Conservation (phyloP, 1,284 basidiomycete species). For the Rhizoctonia solani region DNA sequence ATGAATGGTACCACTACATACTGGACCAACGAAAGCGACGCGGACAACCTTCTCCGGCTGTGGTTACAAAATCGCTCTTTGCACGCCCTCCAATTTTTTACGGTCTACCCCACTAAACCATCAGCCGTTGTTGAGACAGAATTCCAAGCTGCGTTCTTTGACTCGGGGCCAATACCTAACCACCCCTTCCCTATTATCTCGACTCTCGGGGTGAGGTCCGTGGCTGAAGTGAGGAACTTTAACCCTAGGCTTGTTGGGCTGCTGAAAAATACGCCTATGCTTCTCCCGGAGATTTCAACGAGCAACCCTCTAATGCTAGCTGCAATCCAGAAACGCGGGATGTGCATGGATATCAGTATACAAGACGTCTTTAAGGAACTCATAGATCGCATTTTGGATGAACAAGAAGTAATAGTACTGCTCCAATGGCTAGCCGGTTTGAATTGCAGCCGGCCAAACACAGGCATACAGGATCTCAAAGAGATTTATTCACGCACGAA, state of each 20-base stretch:
- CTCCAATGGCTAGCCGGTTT: conserved; percentile 83
- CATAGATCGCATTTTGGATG: conserved; percentile 67
- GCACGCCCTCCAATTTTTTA: conserved; percentile 88
- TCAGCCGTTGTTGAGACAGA: conserved; percentile 77
- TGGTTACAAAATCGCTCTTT: conserved; percentile 67
- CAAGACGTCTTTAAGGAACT: conserved; percentile 86
- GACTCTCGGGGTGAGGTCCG: conserved; percentile 72
- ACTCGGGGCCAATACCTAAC: conserved; percentile 53
- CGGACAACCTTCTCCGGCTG: too few species aligned
- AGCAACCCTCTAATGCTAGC: conserved; percentile 71
- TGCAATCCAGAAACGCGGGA: conserved; percentile 63
- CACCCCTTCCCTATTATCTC: conserved; percentile 76
- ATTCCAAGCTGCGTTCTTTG: conserved; percentile 82
- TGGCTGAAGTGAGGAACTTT: conserved; percentile 75
- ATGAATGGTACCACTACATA: conserved; percentile 11
- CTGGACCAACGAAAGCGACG: too few species aligned
- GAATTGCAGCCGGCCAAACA: conserved; percentile 46
- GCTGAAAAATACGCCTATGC: conserved; percentile 76
- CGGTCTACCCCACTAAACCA: conserved; percentile 84
- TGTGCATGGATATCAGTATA: conserved; percentile 82
- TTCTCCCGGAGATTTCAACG: conserved; percentile 67
- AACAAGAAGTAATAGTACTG: conserved; percentile 79
- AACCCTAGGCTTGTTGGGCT: conserved; percentile 76
- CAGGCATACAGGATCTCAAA: too few species aligned
- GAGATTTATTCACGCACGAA: too few species aligned